Conservation (phyloP, 1,284 basidiomycete genomes). For the Rhodofomes roseus region DNA sequence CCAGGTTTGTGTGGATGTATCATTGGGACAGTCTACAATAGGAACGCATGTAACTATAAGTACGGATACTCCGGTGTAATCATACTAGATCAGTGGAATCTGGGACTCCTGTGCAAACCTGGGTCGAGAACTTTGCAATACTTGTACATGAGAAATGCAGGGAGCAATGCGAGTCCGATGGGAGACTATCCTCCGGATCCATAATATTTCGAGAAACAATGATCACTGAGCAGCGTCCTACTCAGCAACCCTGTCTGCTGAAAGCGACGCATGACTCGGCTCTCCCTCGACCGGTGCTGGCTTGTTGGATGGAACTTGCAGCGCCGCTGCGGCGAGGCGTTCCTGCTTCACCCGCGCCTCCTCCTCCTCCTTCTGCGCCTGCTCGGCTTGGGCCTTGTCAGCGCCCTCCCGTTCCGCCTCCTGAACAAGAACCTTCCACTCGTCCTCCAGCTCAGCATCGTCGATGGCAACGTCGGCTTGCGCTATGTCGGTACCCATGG, state of each 20-base stretch:
- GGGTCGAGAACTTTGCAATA: neutral
- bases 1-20: slow-evolving; percentile 10
- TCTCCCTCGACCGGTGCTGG: neutral
- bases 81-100: neutral
- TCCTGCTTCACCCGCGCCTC: slow-evolving; percentile 1
- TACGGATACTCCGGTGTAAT: slow-evolving; percentile 8
- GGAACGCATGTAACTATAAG: slow-evolving; percentile 6
- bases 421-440: slow-evolving; percentile 48
- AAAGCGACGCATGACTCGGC: neutral
- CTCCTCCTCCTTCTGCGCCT: slow-evolving; percentile 16
- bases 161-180: too few relatives aligned
- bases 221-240: neutral
- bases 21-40: neutral
- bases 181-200: too few relatives aligned
- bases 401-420: slow-evolving; percentile 45
- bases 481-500: slow-evolving; percentile 58
- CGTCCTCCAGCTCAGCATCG: slow-evolving; percentile 60
- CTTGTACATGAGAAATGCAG: neutral
- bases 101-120: neutral
- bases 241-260: neutral
- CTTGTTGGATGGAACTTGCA: neutral
- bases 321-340: neutral
- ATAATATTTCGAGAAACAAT: neutral
- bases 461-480: slow-evolving; percentile 46
- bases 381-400: slow-evolving; percentile 38